Conservation (phyloP, 1,284 basidiomycete species). For the Fomitopsis pinicola region DNA sequence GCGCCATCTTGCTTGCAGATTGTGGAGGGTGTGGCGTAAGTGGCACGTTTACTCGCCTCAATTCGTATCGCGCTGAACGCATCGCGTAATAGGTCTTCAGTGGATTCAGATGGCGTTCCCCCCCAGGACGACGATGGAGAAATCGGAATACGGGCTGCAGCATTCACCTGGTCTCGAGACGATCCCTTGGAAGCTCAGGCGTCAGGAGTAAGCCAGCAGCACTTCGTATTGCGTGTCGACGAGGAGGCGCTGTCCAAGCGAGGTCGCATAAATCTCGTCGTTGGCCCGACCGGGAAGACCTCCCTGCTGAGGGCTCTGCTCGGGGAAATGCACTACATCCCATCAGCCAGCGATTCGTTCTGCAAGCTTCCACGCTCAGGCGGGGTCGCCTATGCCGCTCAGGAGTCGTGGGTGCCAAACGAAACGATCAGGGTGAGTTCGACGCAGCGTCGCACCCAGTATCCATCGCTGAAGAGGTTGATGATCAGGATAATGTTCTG, state of each 20-base stretch:
- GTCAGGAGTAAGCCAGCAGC: constrained; percentile 19
- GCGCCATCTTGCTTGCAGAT: constrained; percentile 17
- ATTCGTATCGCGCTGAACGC: not conserved
- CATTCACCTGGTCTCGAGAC: constrained; percentile 33
- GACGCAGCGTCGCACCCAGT: not conserved
- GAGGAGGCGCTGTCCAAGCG: constrained; percentile 51
- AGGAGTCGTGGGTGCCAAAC: constrained; percentile 71
- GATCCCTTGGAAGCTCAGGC: constrained; percentile 16
- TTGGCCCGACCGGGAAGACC: constrained; percentile 57
- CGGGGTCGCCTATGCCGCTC: constrained; percentile 68
- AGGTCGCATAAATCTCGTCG: constrained; percentile 55
- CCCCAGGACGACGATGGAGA: constrained; percentile 10
- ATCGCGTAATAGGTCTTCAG: constrained; percentile 2
- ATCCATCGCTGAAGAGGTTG: not conserved
- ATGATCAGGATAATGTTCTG: constrained; percentile 35
- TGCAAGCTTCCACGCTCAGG: constrained; percentile 57
- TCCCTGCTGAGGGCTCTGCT: constrained; percentile 50
- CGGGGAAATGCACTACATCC: constrained; percentile 58
- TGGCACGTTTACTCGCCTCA: not conserved
- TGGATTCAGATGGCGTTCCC: constrained; percentile 7
- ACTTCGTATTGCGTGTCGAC: constrained; percentile 45
- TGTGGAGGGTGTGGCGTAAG: constrained; percentile 14
- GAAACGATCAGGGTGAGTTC: constrained; percentile 35
- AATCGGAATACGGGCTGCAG: constrained; percentile 34
- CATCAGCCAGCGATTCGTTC: constrained; percentile 46